Evolutionary conservation across 1,284 basidiomycete genomes (phyloP).

Genomic region (Malassezia sympodialis): DNA sequence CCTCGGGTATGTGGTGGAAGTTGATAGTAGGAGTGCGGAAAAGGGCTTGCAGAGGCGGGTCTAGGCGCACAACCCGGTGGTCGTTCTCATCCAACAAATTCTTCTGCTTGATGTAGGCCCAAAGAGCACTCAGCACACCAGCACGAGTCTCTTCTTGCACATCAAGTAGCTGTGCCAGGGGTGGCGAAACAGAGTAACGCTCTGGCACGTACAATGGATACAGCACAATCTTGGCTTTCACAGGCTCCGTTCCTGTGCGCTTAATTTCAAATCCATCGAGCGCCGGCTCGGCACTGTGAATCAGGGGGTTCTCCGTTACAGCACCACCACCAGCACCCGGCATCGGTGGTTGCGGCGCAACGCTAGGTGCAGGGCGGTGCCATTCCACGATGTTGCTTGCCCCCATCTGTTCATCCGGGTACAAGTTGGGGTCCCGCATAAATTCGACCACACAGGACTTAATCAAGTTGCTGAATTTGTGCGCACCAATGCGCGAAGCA

Average conservation of each 20-base stretch:
- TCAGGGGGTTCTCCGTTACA: conserved; percentile 31
- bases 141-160: conserved; percentile 76
- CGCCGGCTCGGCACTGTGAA: conserved; percentile 38
- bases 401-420: conserved; percentile 53
- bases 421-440: conserved; percentile 69
- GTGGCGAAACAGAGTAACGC: conserved; percentile 68
- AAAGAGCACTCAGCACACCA: conserved; percentile 71
- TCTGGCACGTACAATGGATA: conserved; percentile 78
- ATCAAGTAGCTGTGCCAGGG: conserved; percentile 66
- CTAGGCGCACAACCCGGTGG: conserved; percentile 64
- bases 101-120: conserved; percentile 83
- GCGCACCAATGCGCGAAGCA: conserved; percentile 32
- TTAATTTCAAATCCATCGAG: conserved; percentile 77
- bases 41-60: conserved; percentile 51
- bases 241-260: conserved; percentile 67
- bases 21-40: conserved; percentile 55
- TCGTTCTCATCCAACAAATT: conserved; percentile 84
- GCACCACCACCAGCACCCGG: conserved; percentile 27
- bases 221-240: conserved; percentile 67
- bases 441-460: conserved; percentile 77
- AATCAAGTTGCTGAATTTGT: conserved; percentile 75
- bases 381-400: conserved; percentile 44
- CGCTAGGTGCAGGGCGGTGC: conserved; percentile 50
- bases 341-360: conserved; percentile 41
- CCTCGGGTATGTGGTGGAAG: conserved; percentile 75